Evolutionary conservation across 106 monocot genomes (phyloP).

Genomic region (Acorus gramineus): DNA sequence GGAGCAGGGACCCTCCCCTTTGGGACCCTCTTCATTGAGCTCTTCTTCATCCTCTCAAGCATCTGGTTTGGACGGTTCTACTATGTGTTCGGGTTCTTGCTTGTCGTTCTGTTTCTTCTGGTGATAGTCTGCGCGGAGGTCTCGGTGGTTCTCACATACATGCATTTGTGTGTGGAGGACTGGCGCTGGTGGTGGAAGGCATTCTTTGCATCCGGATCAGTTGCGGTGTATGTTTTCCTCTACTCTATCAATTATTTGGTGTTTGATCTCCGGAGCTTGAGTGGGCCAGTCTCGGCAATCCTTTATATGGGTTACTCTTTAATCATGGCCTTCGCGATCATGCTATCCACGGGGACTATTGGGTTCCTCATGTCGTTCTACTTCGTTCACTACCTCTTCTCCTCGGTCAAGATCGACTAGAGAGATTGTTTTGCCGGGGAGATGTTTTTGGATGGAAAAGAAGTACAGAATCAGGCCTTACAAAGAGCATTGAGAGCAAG

Average conservation of each 20-base stretch:
- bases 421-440: not conserved
- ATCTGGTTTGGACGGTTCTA: constrained; percentile 22
- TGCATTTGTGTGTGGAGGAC: constrained; percentile 24
- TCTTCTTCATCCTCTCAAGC: constrained; percentile 26
- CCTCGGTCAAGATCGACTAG: constrained; percentile 5
- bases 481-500: no score
- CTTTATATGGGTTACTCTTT: constrained; percentile 24
- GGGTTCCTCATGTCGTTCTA: constrained; percentile 26
- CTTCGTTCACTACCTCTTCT: constrained; percentile 24
- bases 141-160: constrained; percentile 21
- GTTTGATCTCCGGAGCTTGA: constrained; percentile 20
- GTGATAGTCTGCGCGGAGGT: constrained; percentile 16
- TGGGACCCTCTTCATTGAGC: constrained; percentile 21
- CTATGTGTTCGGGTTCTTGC: constrained; percentile 20
- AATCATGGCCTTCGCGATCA: constrained; percentile 17
- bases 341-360: constrained; percentile 23
- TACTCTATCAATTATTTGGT: constrained; percentile 23
- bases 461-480: no score
- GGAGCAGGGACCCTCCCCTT: constrained; percentile 19
- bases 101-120: constrained; percentile 18
- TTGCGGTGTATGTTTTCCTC: constrained; percentile 24
- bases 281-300: constrained; percentile 15
- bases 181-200: constrained; percentile 36
- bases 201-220: constrained; percentile 31
- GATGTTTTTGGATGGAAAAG: no score